Percentiles rank a stretch among this genome's conserved stretches.
Conservation (phyloP, 176 grass and related monocot species). For the Musa beccarii region DNA sequence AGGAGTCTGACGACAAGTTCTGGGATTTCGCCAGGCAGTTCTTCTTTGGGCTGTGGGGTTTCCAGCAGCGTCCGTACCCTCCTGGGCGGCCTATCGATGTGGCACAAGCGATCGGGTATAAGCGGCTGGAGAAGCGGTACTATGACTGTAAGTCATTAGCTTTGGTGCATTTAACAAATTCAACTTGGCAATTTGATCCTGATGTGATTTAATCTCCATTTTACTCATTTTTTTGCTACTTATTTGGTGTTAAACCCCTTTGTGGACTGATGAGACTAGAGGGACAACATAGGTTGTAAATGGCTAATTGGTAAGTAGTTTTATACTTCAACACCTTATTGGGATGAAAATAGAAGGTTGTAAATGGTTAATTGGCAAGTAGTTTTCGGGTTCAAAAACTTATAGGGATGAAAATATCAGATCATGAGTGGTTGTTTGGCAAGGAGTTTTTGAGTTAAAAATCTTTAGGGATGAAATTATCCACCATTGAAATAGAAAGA, state of each 20-base stretch:
- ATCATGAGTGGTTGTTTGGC: too few relatives aligned
- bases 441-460: too few relatives aligned
- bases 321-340: background rate
- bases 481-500: too few relatives aligned
- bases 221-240: background rate
- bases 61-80: conserved; percentile 25
- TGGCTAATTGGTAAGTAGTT: background rate
- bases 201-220: background rate
- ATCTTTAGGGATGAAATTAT: too few relatives aligned
- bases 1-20: conserved; percentile 26
- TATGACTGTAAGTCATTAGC: conserved; percentile 30
- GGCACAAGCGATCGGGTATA: conserved; percentile 28
- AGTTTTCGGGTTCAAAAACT: too few relatives aligned
- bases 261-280: background rate
- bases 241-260: background rate
- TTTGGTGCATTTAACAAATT: background rate
- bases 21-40: conserved; percentile 30
- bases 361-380: background rate
- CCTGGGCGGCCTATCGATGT: conserved; percentile 28
- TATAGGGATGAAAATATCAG: too few relatives aligned
- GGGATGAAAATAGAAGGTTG: background rate
- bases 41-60: conserved; percentile 26
- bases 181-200: background rate
- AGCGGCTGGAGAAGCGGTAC: conserved; percentile 25
- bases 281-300: background rate